phyloP scores from a whole-genome alignment of 495 filamentous ascomycete genomes.

The Cudoniella acicularis region DNA sequence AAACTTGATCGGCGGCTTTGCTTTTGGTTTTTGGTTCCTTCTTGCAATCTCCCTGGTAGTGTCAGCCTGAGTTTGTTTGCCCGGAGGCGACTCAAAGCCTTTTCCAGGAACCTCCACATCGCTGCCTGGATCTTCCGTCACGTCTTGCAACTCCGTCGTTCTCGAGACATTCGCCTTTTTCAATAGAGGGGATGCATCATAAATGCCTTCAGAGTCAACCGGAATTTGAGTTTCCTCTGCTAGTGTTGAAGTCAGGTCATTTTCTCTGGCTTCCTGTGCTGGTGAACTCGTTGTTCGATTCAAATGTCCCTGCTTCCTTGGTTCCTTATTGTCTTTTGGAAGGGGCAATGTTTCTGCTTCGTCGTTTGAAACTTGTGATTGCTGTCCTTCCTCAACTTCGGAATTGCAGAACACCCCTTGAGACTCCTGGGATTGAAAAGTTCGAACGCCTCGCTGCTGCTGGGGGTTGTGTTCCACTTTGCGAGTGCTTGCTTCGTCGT shows the following conservation, averaged over 20 bases:
- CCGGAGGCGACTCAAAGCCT: background rate
- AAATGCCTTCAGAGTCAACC: background rate
- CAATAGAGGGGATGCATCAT: background rate
- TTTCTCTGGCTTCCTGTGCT: too few relatives aligned
- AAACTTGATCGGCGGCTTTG: background rate
- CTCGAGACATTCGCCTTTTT: background rate
- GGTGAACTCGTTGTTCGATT: too few relatives aligned
- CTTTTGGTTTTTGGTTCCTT: background rate
- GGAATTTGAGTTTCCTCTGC: background rate
- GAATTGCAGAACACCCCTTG: too few relatives aligned
- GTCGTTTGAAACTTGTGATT: too few relatives aligned
- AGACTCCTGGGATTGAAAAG: too few relatives aligned
- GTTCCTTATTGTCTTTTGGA: conserved; percentile 21
- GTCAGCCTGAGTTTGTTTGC: background rate
- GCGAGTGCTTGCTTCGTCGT: too few relatives aligned
- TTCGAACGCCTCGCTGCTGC: too few relatives aligned
- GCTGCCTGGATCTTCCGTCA: background rate
- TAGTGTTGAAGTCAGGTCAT: too few relatives aligned
- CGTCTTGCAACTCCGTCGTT: background rate
- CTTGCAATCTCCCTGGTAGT: background rate
- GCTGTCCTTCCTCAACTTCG: too few relatives aligned
- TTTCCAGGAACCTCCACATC: background rate
- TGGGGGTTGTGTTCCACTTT: too few relatives aligned
- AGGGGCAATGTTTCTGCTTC: too few relatives aligned
- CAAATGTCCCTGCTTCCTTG: conserved; percentile 29